Percentiles rank a stretch among this genome's conserved stretches.
Conservation (phyloP, 2,329 filamentous ascomycete species). For the Sclerotinia minor region DNA sequence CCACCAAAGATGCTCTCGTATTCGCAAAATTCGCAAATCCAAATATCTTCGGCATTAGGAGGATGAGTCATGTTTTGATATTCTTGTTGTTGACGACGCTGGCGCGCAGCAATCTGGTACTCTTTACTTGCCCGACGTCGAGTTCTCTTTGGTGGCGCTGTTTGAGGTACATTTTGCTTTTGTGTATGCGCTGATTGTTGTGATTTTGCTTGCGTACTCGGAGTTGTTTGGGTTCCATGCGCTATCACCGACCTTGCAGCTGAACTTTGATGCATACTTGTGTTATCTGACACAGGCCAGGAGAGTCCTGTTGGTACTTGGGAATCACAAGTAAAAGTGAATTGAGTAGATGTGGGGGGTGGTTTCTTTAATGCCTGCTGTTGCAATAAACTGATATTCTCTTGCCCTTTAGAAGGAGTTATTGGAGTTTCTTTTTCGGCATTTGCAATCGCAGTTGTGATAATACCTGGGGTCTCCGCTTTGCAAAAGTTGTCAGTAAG, state of each 20-base stretch:
- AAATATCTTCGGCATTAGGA: constrained; percentile 70
- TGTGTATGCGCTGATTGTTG: constrained; percentile 44
- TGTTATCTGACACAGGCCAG: constrained; percentile 59
- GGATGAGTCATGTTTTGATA: constrained; percentile 75
- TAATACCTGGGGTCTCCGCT: constrained; percentile 72
- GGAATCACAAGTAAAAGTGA: constrained; percentile 94
- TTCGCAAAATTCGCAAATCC: constrained; percentile 98
- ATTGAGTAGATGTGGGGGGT: constrained; percentile 76
- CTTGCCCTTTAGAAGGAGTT: constrained; percentile 62
- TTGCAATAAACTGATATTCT: constrained; percentile 76
- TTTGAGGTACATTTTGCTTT: constrained; percentile 41
- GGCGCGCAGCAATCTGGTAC: constrained; percentile 71
- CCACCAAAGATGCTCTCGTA: constrained; percentile 94
- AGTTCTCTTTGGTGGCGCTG: constrained; percentile 56
- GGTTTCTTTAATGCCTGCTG: constrained; percentile 63
- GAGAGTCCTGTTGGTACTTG: constrained; percentile 78
- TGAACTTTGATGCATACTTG: constrained; percentile 34
- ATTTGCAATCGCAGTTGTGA: constrained; percentile 90
- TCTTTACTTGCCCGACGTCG: constrained; percentile 69
- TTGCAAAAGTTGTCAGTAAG: constrained; percentile 39
- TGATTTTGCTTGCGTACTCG: constrained; percentile 35
- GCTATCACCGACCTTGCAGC: constrained; percentile 37
- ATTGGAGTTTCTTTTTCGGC: constrained; percentile 66
- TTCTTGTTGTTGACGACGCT: constrained; percentile 75
- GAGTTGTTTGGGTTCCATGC: constrained; percentile 42